Percentiles rank a stretch among this genome's conserved stretches.
Conservation (phyloP, 192 early-diverging fungal species). For the Rhizophagus clarus region DNA sequence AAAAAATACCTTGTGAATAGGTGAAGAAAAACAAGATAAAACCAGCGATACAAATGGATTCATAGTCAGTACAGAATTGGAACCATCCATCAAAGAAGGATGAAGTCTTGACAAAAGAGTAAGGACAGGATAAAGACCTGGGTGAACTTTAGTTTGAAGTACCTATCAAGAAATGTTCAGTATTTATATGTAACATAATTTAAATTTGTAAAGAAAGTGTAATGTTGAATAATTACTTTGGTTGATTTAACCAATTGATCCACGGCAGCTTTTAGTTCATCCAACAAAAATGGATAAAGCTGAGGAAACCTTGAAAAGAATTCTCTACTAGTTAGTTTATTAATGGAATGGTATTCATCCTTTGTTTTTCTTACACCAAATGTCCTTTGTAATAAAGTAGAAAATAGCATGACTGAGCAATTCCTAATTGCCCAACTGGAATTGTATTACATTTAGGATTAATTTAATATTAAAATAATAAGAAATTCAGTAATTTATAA, state of each 20-base stretch:
- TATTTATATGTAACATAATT: not conserved
- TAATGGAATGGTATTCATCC: constrained; percentile 71
- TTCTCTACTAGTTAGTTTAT: constrained; percentile 84
- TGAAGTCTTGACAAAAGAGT: constrained; percentile 82
- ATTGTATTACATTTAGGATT: not conserved
- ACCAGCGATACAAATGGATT: constrained; percentile 54
- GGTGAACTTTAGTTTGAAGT: constrained; percentile 66
- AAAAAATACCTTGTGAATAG: constrained; percentile 51
- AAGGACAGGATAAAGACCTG: constrained; percentile 88
- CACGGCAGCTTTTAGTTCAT: constrained; percentile 73
- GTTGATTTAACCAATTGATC: constrained; percentile 50
- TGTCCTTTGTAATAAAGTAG: constrained; percentile 77
- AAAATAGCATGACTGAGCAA: constrained; percentile 91
- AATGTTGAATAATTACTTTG: constrained; percentile 7
- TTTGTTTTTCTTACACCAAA: constrained; percentile 81
- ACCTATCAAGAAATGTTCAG: not conserved
- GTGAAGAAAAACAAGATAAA: constrained; percentile 53
- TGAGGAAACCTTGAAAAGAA: constrained; percentile 88
- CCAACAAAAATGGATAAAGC: constrained; percentile 75
- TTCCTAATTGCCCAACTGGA: constrained; percentile 90
- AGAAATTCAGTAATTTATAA: not conserved
- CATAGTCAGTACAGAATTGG: constrained; percentile 40
- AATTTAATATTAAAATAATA: constrained; percentile 1
- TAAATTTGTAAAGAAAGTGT: not conserved
- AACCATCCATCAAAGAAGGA: constrained; percentile 58